Evolutionary conservation across 1,139 yeast genomes (phyloP), one percentile per base, ranked within the genome.

Genomic region (Geotrichum histeridarum): DNA sequence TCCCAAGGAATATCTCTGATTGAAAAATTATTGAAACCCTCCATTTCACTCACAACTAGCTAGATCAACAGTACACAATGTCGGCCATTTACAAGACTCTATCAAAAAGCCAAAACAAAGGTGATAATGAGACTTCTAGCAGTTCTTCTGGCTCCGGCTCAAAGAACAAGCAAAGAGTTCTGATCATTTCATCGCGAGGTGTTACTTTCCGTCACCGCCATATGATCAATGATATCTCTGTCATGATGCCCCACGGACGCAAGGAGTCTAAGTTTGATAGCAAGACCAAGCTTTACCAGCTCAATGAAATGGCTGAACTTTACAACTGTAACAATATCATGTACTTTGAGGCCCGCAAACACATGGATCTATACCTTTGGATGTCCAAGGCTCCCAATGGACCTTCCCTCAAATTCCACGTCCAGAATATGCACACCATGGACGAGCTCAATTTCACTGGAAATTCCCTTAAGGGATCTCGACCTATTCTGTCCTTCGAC

Each of bases 391-490:
- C 98, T 31, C 99, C 99, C 49, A 93, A 93, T 70, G 99, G 99
- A 1, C 99, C 99, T 56, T 91, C 98, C 30, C 77, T 87, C 67
- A 93, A 94, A 73, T 91, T 93, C 71, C 95, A 86, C 70, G 79
- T 93, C 58, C 97, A 93, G 72, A 94, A 93, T 72, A 77, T 93
- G 73, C 99, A 94, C 72, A 93, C 98, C 43, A 83, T 90, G 77
- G 96, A 91, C 68, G 99, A 93, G 72, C 78, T 93, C 63, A 90
- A 94, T 71, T 93, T 93, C 73, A 90, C 95, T 14, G 99, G 99
- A 49, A 93, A 93, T 74, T 90, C 97, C 67, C 77, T 93, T 61
- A 88, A 86, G 70, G 99, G 99, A 2, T 89, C 97, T 14, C 82
- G 99, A 70, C 99, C 99, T n/a, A 74, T 93, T 48, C 77, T 93